Percentiles rank a stretch among this genome's conserved stretches.
Evolutionary conservation across 2,329 filamentous ascomycete species (phyloP).

Genomic region (Diaporthe eres): DNA sequence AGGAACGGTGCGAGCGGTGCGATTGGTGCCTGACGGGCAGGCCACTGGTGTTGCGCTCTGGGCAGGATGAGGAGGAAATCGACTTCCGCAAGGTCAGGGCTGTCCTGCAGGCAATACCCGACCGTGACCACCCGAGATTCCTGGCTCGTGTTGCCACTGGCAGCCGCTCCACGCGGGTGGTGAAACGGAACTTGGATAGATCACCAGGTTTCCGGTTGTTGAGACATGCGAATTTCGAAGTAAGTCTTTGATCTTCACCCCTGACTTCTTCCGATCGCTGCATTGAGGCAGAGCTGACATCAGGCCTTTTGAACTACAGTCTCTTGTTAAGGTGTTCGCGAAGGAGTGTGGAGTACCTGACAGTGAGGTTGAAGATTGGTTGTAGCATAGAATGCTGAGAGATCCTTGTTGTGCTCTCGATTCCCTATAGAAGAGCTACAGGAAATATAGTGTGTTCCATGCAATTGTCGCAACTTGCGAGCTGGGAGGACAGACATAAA

Average conservation of each 20-base stretch:
- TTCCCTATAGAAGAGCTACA: accelerated
- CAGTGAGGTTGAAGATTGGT: not conserved
- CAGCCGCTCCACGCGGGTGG: accelerated
- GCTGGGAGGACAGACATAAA: not conserved
- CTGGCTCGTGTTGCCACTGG: not conserved
- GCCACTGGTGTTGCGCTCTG: not conserved
- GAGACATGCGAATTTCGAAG: not conserved
- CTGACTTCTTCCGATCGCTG: no score
- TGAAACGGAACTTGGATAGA: not conserved
- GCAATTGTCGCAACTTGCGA: accelerated
- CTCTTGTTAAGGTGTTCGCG: not conserved
- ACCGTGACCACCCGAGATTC: not conserved
- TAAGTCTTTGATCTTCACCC: not conserved
- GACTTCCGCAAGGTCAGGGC: not conserved
- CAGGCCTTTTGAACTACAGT: not conserved
- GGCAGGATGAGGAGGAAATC: not conserved
- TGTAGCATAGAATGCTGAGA: not conserved
- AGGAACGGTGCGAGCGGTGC: not conserved
- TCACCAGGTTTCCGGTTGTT: not conserved
- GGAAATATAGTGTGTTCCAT: not conserved
- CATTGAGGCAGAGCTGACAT: not conserved
- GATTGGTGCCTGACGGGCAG: not conserved
- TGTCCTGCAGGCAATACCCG: not conserved
- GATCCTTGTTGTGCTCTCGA: no score
- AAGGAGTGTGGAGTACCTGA: conserved; percentile 3